Evolutionary conservation across 129 eudicot species (phyloP).

Genomic region (Apium graveolens): DNA sequence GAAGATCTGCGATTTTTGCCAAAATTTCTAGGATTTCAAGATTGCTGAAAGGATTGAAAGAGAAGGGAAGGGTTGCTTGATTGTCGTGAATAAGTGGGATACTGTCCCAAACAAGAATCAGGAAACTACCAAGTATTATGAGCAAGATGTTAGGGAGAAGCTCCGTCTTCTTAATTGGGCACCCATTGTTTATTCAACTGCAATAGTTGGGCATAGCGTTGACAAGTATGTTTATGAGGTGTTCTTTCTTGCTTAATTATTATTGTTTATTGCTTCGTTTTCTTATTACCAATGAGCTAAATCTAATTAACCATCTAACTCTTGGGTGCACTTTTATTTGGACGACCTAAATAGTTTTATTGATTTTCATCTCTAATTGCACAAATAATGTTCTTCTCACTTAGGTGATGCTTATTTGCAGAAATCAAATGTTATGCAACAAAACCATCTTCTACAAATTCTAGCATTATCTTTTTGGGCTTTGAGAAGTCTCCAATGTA

Average conservation of each 20-base stretch:
- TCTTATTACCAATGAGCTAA: not conserved
- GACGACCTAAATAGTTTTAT: not conserved
- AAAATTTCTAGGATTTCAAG: slow-evolving; percentile 59
- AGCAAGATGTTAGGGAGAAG: slow-evolving; percentile 88
- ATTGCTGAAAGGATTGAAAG: slow-evolving; percentile 94
- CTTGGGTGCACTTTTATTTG: not conserved
- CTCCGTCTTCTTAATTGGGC: slow-evolving; percentile 95
- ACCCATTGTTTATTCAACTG: slow-evolving; percentile 93
- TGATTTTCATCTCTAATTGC: not conserved
- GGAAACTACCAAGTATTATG: slow-evolving; percentile 69
- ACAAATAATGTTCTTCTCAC: not conserved
- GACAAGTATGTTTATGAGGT: slow-evolving; percentile 47
- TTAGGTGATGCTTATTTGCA: not conserved
- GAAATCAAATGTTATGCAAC: slow-evolving; percentile 1
- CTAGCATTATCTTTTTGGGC: not conserved
- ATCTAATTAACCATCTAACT: not conserved
- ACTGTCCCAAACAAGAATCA: slow-evolving; percentile 93
- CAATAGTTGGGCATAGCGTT: slow-evolving; percentile 74
- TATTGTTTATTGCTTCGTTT: not conserved
- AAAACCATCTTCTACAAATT: not conserved
- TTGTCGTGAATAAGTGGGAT: slow-evolving; percentile 99
- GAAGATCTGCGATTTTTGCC: not conserved
- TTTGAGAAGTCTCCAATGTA: not conserved
- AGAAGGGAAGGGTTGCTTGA: slow-evolving; percentile 97
- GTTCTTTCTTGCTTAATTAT: not conserved